These are phyloP conservation scores for Dendrocalamus sinicus DNA, from an alignment of 176 grass and related monocot genomes.

Conservation along the genomic window DNA sequence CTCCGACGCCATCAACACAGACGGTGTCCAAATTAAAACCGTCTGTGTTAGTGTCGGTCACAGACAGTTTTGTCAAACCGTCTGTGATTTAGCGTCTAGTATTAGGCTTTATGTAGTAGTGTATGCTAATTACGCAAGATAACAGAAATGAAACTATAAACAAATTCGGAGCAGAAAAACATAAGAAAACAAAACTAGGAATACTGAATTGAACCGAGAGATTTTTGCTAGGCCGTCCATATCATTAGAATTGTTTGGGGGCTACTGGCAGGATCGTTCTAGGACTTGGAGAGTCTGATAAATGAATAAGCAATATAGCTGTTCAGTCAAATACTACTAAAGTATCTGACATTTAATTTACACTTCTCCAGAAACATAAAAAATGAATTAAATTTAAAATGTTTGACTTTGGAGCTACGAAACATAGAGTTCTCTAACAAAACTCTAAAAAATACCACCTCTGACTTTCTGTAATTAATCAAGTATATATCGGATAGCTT, in stretches of 20 bases:
- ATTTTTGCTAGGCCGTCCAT: background rate
- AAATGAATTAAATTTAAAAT: background rate
- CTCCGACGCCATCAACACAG: too few relatives aligned
- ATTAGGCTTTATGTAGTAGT: too few relatives aligned
- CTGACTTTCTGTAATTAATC: too few relatives aligned
- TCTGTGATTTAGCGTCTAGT: too few relatives aligned
- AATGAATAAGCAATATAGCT: background rate
- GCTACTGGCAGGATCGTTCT: background rate
- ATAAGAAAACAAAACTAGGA: background rate
- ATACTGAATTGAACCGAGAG: background rate
- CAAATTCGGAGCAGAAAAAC: background rate
- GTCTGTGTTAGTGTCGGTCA: too few relatives aligned
- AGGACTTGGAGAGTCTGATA: background rate
- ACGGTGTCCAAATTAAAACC: too few relatives aligned
- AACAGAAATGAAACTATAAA: background rate
- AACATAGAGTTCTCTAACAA: background rate
- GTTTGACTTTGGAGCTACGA: background rate
- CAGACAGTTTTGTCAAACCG: too few relatives aligned
- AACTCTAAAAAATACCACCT: too few relatives aligned
- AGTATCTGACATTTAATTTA: background rate
- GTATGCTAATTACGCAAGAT: background rate
- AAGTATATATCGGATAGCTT: too few relatives aligned
- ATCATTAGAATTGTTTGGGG: conserved; percentile 8
- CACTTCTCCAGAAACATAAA: background rate
- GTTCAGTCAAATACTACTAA: background rate